These are phyloP conservation scores for Nasturtium officinale DNA, from an alignment of 345 rosid species.

Conservation along the genomic window DNA sequence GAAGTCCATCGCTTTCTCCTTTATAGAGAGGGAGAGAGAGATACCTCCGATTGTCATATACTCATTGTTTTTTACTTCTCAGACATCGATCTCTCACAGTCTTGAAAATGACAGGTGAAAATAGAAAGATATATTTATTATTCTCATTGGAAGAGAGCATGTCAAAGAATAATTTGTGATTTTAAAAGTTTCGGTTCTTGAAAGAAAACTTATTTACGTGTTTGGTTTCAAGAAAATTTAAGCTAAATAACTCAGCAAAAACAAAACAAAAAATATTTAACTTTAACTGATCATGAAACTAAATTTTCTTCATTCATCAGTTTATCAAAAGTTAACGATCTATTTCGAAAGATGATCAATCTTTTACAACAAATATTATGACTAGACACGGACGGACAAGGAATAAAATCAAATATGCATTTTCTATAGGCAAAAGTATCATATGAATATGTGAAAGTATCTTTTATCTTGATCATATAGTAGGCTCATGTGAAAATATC, in stretches of 20 bases:
- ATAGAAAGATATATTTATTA: neutral
- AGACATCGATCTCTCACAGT: conserved; percentile 30
- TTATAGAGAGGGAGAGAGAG: neutral
- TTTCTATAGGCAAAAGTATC: neutral
- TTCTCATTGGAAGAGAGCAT: neutral
- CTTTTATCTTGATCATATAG: neutral
- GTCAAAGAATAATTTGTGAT: neutral
- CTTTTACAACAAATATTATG: neutral
- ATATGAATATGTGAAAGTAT: neutral
- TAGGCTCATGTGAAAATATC: neutral
- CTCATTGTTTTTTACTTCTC: conserved; percentile 34
- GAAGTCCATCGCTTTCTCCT: conserved; percentile 35
- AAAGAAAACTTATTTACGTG: neutral
- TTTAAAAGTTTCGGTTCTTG: neutral
- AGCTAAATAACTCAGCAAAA: neutral
- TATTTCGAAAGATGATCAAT: neutral
- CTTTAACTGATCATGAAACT: neutral
- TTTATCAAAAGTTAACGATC: neutral
- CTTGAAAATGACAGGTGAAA: conserved; percentile 21
- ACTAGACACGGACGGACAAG: neutral
- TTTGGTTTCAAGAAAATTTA: neutral
- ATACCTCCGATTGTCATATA: conserved; percentile 5
- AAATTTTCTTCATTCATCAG: neutral
- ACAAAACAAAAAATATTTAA: neutral
- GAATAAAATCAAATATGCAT: neutral